phyloP scores from a whole-genome alignment of 805 yeast species.

The Starmerella bacillaris region DNA sequence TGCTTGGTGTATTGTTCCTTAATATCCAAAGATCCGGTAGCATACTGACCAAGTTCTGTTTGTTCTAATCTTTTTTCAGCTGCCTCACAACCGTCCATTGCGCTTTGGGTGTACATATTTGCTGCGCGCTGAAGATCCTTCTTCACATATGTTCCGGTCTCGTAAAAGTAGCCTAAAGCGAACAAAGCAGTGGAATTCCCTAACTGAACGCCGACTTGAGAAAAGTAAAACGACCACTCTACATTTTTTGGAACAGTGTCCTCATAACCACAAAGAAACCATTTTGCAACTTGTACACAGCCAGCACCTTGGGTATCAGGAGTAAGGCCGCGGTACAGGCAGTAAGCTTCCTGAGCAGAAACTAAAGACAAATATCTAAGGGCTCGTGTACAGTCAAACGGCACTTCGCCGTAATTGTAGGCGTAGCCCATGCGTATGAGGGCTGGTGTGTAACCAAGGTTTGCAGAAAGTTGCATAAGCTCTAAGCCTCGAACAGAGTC shows the following conservation, averaged over 20 bases:
- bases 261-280: constrained; percentile 57
- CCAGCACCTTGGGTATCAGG: constrained; percentile 21
- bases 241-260: constrained; percentile 37
- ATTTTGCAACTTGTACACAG: constrained; percentile 28
- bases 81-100: constrained; percentile 30
- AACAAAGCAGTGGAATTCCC: constrained; percentile 48
- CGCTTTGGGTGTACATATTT: constrained; percentile 36
- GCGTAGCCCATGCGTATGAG: constrained; percentile 24
- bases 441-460: constrained; percentile 25
- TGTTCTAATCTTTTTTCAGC: constrained; percentile 19
- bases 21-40: too few relatives aligned
- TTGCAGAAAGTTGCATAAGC: constrained; percentile 23
- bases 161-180: constrained; percentile 50
- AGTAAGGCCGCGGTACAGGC: constrained; percentile 10
- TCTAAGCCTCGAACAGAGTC: constrained; percentile 16
- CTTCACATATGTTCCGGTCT: constrained; percentile 43
- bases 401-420: constrained; percentile 20
- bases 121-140: constrained; percentile 29
- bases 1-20: not conserved
- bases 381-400: constrained; percentile 21
- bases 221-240: constrained; percentile 51
- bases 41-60: not conserved
- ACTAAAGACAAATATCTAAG: constrained; percentile 23
- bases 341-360: constrained; percentile 21
- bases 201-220: constrained; percentile 41